Base-by-base conservation (phyloP, 805 yeast genomes). In the Cyberlindnera amylophila region DNA sequence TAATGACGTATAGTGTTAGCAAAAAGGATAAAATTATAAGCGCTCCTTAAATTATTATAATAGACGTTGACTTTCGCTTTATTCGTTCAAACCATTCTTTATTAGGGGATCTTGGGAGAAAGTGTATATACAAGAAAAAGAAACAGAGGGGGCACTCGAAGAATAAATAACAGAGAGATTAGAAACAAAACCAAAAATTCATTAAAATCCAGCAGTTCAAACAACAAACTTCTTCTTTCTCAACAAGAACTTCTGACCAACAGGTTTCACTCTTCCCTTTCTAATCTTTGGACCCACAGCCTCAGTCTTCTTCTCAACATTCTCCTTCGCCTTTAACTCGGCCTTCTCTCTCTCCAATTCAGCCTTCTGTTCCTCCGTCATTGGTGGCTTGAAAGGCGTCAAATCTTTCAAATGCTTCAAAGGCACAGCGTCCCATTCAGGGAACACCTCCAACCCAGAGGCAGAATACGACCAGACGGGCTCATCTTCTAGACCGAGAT, bases 391-490 rank as follows among this genome's bases (percentile, higher is more conserved):
- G 43, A 59, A 67, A 1, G 72, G 72, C 32, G 53, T 51, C 31
- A 66, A 44, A 15, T 52, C 53, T 34, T 45, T 47, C 27, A 36
- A 37, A 16, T 32, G 39, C 18, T 45, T 42, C 16, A 23, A 23
- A 5, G 50, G 50, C 5, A 55, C 50, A 8, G 61, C 52, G 8
- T 61, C 61, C 39, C 57, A 52, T 26, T 68, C 69, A 13, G 52
- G 51, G 39, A 58, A 65, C n/a, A 47, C 50, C 42, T 65, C 67
- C 11, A 59, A 38, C 0, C 69, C 69, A 1, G 67, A 56, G 1
- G 69, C 67, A 11, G 69, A 63, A 39, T 57, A 55, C 16, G 55
- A 52, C 69, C 69, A 65, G 7, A 62, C 57, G 1, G 63, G 54
- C 16, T 45, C 52, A n/a, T 41, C 42, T 6, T 42, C 38, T 18